Conservation (phyloP, 768 basidiomycete species). For the Boletus sensibilis region DNA sequence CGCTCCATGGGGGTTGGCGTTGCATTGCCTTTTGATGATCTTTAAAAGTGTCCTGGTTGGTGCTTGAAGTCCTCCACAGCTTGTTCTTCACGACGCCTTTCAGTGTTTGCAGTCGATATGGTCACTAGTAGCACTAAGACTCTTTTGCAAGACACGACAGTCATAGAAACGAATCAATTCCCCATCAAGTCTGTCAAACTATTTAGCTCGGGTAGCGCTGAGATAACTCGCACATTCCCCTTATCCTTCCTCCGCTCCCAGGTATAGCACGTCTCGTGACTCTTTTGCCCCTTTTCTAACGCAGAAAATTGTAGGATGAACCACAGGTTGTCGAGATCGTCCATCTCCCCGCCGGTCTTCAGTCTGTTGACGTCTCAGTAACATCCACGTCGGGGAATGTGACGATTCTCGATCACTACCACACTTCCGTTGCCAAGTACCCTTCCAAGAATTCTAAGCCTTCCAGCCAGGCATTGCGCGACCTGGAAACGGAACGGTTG, state of each 20-base stretch:
- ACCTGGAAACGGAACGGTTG: conserved; percentile 9
- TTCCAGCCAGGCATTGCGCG: conserved; percentile 4
- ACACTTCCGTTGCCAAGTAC: not conserved
- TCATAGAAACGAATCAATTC: conserved; percentile 13
- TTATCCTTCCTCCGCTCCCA: conserved; percentile 13
- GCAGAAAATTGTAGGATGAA: conserved; percentile 11
- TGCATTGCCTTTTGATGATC: not conserved
- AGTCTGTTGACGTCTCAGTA: conserved; percentile 13
- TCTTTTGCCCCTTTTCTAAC: not conserved
- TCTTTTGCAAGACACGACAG: not conserved
- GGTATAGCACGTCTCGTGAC: not conserved
- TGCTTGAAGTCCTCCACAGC: not conserved
- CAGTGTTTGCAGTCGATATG: not conserved
- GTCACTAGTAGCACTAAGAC: not conserved
- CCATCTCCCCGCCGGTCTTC: conserved; percentile 10
- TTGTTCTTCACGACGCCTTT: not conserved
- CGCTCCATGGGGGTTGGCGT: not conserved
- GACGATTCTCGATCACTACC: conserved; percentile 17
- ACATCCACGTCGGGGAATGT: conserved; percentile 8
- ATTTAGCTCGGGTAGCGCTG: conserved; percentile 12
- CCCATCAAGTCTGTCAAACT: conserved; percentile 21
- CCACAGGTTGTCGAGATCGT: conserved; percentile 15
- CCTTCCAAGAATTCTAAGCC: not conserved
- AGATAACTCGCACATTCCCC: conserved; percentile 21
- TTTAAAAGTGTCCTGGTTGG: not conserved